Conservation (phyloP, 2,329 filamentous ascomycete species). For the Calonectria pseudoturangicola region DNA sequence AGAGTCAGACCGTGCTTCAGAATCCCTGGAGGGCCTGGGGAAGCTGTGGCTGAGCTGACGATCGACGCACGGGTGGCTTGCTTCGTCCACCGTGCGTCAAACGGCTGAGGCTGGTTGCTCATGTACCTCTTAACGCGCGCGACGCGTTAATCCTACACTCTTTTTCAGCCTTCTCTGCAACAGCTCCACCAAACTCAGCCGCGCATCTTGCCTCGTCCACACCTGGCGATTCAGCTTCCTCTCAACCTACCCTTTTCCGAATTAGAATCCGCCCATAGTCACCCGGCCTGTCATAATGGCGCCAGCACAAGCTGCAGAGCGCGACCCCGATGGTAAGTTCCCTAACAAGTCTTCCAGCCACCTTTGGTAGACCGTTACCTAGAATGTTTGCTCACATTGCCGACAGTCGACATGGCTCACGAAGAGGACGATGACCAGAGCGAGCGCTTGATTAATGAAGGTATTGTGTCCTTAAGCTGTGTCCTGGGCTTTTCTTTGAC, state of each 20-base stretch:
- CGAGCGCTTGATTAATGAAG: conserved; percentile 96
- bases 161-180: conserved; percentile 57
- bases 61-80: conserved; percentile 9
- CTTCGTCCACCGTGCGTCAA: conserved; percentile 13
- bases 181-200: conserved; percentile 47
- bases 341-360: conserved; percentile 18
- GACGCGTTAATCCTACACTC: conserved; percentile 57
- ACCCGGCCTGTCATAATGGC: conserved; percentile 55
- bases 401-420: conserved; percentile 65
- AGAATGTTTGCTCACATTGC: conserved; percentile 32
- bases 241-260: conserved; percentile 6
- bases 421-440: conserved; percentile 84
- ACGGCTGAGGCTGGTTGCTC: conserved; percentile 23
- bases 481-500: conserved; percentile 18
- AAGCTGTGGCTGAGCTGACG: conserved; percentile 13
- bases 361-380: conserved; percentile 13
- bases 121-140: conserved; percentile 61
- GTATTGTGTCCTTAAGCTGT: conserved; percentile 62
- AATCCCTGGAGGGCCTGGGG: conserved; percentile 2
- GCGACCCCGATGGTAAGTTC: conserved; percentile 61
- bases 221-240: conserved; percentile 21
- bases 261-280: conserved; percentile 10
- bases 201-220: conserved; percentile 41
- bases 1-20: conserved; percentile 14
- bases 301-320: conserved; percentile 59